Conservation (phyloP, 805 yeast genomes). For the Pichia deserticola region DNA sequence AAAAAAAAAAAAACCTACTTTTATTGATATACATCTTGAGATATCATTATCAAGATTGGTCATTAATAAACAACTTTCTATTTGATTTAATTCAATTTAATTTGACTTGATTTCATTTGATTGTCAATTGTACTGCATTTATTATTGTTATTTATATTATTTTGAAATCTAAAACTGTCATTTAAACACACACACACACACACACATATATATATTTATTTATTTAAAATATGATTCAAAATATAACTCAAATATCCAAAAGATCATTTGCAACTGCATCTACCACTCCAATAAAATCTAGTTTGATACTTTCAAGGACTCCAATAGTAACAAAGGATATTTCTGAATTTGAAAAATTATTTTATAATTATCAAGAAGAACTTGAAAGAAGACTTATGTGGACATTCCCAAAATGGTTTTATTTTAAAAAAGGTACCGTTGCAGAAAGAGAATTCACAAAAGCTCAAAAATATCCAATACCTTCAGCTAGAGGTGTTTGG, state of each 20-base stretch:
- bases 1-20: too few species aligned
- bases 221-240: too few species aligned
- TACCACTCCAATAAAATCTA: background rate
- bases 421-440: slow-evolving; percentile 83
- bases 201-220: too few species aligned
- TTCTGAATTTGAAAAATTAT: slow-evolving; percentile 63
- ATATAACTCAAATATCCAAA: background rate
- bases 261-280: slow-evolving; percentile 11
- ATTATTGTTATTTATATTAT: too few species aligned
- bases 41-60: too few species aligned
- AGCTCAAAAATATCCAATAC: slow-evolving; percentile 69
- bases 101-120: too few species aligned
- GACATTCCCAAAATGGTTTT: slow-evolving; percentile 93
- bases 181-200: too few species aligned
- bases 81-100: too few species aligned
- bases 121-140: too few species aligned
- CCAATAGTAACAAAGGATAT: slow-evolving; percentile 82
- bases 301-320: slow-evolving; percentile 49
- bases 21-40: too few species aligned
- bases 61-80: too few species aligned
- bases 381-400: slow-evolving; percentile 89
- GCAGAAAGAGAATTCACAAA: slow-evolving; percentile 74
- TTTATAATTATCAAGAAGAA: slow-evolving; percentile 77
- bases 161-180: too few species aligned
- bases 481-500: slow-evolving; percentile 66